Evolutionary conservation across 2,329 filamentous ascomycete genomes (phyloP).

Genomic region (Domatiomyces globalis): DNA sequence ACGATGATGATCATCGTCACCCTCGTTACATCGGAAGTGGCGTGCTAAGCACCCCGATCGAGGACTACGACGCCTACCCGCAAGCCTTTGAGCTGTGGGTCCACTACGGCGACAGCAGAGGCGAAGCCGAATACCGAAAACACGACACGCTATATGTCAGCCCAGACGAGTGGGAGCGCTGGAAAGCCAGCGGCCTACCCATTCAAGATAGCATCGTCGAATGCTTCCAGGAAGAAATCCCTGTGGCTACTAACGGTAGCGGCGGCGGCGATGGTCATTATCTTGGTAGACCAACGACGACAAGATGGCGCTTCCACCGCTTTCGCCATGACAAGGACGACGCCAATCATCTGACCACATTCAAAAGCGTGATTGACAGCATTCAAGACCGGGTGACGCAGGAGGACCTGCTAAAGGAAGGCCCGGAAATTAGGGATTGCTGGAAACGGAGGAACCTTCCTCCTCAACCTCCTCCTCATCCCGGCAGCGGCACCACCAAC

Average conservation of each 20-base stretch:
- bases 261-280: neutral
- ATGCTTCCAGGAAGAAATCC: constrained; percentile 55
- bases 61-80: constrained; percentile 70
- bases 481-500: neutral
- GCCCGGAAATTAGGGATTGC: constrained; percentile 56
- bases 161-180: constrained; percentile 64
- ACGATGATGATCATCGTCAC: constrained; percentile 36
- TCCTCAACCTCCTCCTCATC: neutral
- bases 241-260: too few relatives aligned
- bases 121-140: constrained; percentile 41
- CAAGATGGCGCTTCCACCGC: constrained; percentile 65
- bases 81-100: constrained; percentile 54
- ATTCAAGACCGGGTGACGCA: constrained; percentile 76
- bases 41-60: constrained; percentile 35
- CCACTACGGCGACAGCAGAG: constrained; percentile 42
- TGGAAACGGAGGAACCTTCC: constrained; percentile 45
- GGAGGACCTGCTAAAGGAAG: constrained; percentile 59
- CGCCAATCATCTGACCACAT: constrained; percentile 75
- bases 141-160: constrained; percentile 58
- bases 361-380: constrained; percentile 75
- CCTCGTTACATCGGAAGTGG: neutral
- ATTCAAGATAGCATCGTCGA: constrained; percentile 83
- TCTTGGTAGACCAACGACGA: neutral
- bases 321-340: constrained; percentile 88
- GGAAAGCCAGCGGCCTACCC: constrained; percentile 60